Evolutionary conservation across 441 rosid genomes (phyloP), one percentile per base, ranked within the genome.

Genomic region (Populus hybrid): DNA sequence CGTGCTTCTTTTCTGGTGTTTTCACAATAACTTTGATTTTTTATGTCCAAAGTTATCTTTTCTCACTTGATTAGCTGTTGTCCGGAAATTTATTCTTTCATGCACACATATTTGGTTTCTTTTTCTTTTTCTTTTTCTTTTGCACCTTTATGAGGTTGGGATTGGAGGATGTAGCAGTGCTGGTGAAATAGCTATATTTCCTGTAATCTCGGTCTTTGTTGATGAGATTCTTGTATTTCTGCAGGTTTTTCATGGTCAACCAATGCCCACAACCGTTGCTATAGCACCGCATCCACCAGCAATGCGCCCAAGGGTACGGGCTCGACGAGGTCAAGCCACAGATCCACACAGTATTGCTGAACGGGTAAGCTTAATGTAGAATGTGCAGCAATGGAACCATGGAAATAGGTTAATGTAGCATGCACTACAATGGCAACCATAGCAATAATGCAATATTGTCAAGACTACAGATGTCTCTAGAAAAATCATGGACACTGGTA

Each of bases 341-440:
- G 99, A 96, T 91, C 99, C 99, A 70, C 99, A 96, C 79, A 96
- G 99, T 88, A 96, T 96, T 67, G 99, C 99, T 80, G 99, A 96
- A 81, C 81, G 99, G 87, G 98, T 94, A 91, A 85, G 80, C 70
- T 12, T 66, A 75, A 23, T 53, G 4, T 18, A 26, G 46, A 38
- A 21, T 78, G 57, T 53, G 6, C 38, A 24, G 34, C n/a, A 30
- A 38, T 20, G 30, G n/a, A 71, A 66, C 42, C 8, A 21, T 46
- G 11, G 67, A 38, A 73, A n/a, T 34, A n/a, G 66, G 28, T 21
- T 63, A 10, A 63, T 63, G 10, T 63, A 63, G 66, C 28, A 23
- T 63, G 66, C 66, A 21, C 66, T 21, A 23, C 24, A 21, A 10
- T 63, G 66, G 66, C 10, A 63, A 23, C 28, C 66, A 4, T 23